These are phyloP conservation scores for Albophoma yamanashiensis DNA, from an alignment of 2,329 filamentous ascomycete species.

Conservation along the genomic window DNA sequence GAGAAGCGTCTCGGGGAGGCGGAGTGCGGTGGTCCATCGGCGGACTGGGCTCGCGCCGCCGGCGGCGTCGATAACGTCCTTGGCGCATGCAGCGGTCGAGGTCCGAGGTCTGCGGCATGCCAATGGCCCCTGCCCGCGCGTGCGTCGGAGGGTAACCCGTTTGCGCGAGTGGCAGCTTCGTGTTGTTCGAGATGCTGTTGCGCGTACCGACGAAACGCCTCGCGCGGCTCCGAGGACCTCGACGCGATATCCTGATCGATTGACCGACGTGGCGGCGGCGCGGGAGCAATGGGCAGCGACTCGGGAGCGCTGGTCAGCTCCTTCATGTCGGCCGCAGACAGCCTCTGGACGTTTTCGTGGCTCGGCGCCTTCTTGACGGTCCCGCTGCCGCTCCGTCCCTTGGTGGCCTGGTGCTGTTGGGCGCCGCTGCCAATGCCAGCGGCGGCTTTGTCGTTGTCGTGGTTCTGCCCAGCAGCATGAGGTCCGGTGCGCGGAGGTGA, in stretches of 20 bases:
- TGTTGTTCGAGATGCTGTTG: conserved; percentile 11
- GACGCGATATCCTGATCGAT: conserved; percentile 26
- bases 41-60: conserved; percentile 27
- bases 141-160: conserved; percentile 14
- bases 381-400: conserved; percentile 16
- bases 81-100: conserved; percentile 22
- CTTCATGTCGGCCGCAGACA: conserved; percentile 49
- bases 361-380: conserved; percentile 19
- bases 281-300: conserved; percentile 43
- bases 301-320: conserved; percentile 45
- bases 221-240: conserved; percentile 15
- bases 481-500: neutral
- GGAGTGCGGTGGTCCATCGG: conserved; percentile 11
- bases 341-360: conserved; percentile 36
- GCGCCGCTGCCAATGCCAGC: neutral
- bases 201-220: conserved; percentile 18
- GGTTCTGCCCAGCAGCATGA: neutral
- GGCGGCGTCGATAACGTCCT: conserved; percentile 44
- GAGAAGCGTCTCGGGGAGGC: conserved; percentile 36
- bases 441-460: neutral
- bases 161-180: conserved; percentile 5
- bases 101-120: conserved; percentile 12
- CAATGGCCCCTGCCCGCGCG: conserved; percentile 2
- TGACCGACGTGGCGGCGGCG: conserved; percentile 23
- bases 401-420: conserved; percentile 1